Evolutionary conservation across 1,284 basidiomycete genomes (phyloP).

Genomic region (Somion occarium): DNA sequence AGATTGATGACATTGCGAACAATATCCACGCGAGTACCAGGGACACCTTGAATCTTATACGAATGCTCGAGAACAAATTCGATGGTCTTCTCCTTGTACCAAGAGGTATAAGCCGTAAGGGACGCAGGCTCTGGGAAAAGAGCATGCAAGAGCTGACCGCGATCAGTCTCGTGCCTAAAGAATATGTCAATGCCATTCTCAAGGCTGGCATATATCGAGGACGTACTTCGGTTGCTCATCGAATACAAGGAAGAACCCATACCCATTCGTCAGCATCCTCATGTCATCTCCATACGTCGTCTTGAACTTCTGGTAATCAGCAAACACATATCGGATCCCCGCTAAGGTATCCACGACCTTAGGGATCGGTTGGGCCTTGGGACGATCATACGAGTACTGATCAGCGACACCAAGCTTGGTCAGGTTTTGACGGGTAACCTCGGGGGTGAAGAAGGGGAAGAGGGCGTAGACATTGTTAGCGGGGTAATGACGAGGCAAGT

Average conservation of each 20-base stretch:
- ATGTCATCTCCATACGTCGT: slow-evolving; percentile 25
- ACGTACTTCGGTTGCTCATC: slow-evolving; percentile 27
- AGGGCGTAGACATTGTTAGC: slow-evolving; percentile 69
- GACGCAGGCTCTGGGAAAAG: slow-evolving; percentile 19
- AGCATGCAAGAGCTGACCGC: slow-evolving; percentile 16
- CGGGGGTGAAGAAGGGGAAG: slow-evolving; percentile 79
- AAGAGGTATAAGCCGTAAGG: slow-evolving; percentile 24
- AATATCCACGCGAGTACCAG: slow-evolving; percentile 52
- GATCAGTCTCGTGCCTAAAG: slow-evolving; percentile 13
- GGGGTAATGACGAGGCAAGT: slow-evolving; percentile 66
- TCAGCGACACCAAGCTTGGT: slow-evolving; percentile 48
- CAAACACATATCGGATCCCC: slow-evolving; percentile 38
- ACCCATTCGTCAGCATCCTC: slow-evolving; percentile 20
- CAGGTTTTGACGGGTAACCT: slow-evolving; percentile 55
- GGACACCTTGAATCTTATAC: slow-evolving; percentile 27
- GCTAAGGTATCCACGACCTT: slow-evolving; percentile 38
- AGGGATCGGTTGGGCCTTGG: slow-evolving; percentile 29
- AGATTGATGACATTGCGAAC: slow-evolving; percentile 70
- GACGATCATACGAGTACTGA: slow-evolving; percentile 52
- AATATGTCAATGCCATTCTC: neutral
- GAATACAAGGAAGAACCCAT: slow-evolving; percentile 29
- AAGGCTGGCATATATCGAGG: too few relatives aligned
- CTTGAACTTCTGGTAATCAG: slow-evolving; percentile 34
- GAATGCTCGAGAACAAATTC: slow-evolving; percentile 36
- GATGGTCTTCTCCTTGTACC: slow-evolving; percentile 34